A percentile compares a stretch with the other conserved stretches of the same genome.
Conservation (phyloP, 164 flowering plant species). For the Liriodendron chinense region DNA sequence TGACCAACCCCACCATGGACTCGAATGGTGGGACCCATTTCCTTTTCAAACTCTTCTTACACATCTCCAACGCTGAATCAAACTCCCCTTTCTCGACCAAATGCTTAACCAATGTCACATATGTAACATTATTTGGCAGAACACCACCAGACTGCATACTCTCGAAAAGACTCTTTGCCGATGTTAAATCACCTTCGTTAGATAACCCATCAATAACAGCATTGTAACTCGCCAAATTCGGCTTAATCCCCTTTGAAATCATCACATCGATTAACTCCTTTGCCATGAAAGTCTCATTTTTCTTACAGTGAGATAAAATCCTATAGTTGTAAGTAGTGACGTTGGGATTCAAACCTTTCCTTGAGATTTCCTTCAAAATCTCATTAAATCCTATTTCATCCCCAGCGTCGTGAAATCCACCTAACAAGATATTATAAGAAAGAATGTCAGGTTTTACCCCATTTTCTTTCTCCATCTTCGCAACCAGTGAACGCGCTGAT, state of each 20-base stretch:
- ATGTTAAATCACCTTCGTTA: conserved; percentile 28
- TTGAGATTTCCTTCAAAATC: conserved; percentile 17
- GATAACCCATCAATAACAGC: conserved; percentile 29
- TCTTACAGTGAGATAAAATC: conserved; percentile 25
- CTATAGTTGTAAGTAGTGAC: conserved; percentile 27
- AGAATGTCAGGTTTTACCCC: conserved; percentile 23
- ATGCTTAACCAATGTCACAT: conserved; percentile 17
- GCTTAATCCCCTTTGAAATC: conserved; percentile 24
- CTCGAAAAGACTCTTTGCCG: conserved; percentile 27
- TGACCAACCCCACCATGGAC: conserved; percentile 24
- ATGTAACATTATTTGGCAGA: conserved; percentile 19
- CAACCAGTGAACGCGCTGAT: conserved; percentile 19
- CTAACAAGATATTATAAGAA: conserved; percentile 26
- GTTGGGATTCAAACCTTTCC: conserved; percentile 21
- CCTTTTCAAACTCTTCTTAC: conserved; percentile 28
- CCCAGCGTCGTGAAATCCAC: conserved; percentile 20
- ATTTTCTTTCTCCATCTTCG: conserved; percentile 23
- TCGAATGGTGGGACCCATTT: conserved; percentile 36
- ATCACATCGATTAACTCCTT: conserved; percentile 32
- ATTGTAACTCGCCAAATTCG: conserved; percentile 23
- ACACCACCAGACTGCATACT: conserved; percentile 16
- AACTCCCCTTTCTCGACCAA: conserved; percentile 33
- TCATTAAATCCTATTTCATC: conserved; percentile 20
- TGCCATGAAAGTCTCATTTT: conserved; percentile 26
- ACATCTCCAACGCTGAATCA: conserved; percentile 26